phyloP scores from a whole-genome alignment of 169 alveolate species.

The Cytauxzoon felis region DNA sequence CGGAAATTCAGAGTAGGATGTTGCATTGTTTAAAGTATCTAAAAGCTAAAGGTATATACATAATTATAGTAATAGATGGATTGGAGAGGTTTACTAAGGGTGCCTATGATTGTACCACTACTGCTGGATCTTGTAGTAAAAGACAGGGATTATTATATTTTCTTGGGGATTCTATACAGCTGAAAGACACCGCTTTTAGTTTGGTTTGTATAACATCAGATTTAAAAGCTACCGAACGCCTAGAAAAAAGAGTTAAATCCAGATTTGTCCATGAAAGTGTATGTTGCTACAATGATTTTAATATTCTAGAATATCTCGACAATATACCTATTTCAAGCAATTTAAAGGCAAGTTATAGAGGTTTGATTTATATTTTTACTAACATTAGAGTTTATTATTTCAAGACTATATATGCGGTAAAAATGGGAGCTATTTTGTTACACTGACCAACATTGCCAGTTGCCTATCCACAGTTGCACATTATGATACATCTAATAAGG shows the following conservation, averaged over 20 bases:
- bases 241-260: constrained; percentile 74
- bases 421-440: too few species aligned
- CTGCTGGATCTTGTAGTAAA: constrained; percentile 51
- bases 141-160: constrained; percentile 68
- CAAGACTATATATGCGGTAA: too few species aligned
- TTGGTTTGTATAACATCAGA: constrained; percentile 66
- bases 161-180: constrained; percentile 59
- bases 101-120: constrained; percentile 49
- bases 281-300: constrained; percentile 27
- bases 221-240: constrained; percentile 58
- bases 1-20: constrained; percentile 46
- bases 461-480: too few species aligned
- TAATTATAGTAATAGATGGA: constrained; percentile 65
- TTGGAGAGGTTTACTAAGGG: constrained; percentile 66
- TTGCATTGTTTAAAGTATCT: constrained; percentile 45
- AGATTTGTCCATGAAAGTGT: constrained; percentile 68
- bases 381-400: too few species aligned
- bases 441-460: too few species aligned
- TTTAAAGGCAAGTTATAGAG: too few species aligned
- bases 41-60: constrained; percentile 35
- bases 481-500: too few species aligned
- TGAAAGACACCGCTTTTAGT: constrained; percentile 46
- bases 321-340: too few species aligned
- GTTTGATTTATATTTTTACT: too few species aligned
- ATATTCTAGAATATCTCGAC: neutral